Conservation (phyloP, 441 rosid species). For the Sinapis alba region DNA sequence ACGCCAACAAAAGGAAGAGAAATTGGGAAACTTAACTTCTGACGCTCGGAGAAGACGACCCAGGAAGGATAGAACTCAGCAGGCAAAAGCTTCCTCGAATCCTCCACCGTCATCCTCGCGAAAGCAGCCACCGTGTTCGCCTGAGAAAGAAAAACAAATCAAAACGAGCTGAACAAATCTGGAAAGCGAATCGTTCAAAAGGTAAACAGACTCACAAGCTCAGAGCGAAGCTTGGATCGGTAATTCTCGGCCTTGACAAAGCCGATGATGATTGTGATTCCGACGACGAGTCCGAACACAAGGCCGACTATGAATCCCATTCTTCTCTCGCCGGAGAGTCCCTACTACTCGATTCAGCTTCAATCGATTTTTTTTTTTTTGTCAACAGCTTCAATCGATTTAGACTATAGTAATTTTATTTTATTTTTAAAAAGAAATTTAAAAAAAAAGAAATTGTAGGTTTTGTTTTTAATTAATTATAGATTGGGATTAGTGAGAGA, state of each 20-base stretch:
- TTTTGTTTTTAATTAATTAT: too few species aligned
- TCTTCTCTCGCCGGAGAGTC: conserved; percentile 18
- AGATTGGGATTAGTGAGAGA: conserved; percentile 4
- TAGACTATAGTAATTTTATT: not conserved
- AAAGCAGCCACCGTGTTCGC: conserved; percentile 88
- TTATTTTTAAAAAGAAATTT: not conserved
- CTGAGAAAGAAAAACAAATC: conserved; percentile 37
- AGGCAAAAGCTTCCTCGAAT: conserved; percentile 90
- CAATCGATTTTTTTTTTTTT: conserved; percentile 3
- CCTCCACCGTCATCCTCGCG: conserved; percentile 93
- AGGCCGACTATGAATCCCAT: conserved; percentile 79
- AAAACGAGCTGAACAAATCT: not conserved
- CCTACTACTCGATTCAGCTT: conserved; percentile 25
- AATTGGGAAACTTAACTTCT: conserved; percentile 63
- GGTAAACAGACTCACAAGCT: conserved; percentile 61
- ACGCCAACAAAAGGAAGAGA: not conserved
- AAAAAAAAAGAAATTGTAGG: too few species aligned
- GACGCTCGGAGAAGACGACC: conserved; percentile 93
- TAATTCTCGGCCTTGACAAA: conserved; percentile 77
- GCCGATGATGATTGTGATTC: conserved; percentile 66
- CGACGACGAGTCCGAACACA: conserved; percentile 70
- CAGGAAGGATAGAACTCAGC: conserved; percentile 85
- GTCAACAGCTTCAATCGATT: conserved; percentile 20
- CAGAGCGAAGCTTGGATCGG: conserved; percentile 80
- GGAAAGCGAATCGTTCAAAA: not conserved